Evolutionary conservation across 352 stramenopile species (phyloP).

Genomic region (Phytophthora melonis): DNA sequence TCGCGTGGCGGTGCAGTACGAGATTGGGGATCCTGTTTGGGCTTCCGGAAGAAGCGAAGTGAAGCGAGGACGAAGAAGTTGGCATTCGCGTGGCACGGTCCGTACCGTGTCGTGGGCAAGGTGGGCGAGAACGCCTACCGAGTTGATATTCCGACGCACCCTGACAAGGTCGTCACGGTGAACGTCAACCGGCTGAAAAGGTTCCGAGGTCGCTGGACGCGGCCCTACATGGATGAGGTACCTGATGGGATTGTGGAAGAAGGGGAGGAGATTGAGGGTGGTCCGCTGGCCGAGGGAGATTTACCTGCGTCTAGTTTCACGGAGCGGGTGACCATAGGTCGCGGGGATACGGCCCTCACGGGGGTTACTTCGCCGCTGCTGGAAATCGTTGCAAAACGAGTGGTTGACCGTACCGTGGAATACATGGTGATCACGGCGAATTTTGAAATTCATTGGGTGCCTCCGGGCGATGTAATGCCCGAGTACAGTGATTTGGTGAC

Average conservation of each 20-base stretch:
- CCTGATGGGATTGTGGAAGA: not conserved
- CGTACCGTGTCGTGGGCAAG: too few relatives aligned
- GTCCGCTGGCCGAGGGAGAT: not conserved
- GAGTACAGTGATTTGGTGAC: not conserved
- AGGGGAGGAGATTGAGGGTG: not conserved
- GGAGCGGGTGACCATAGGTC: not conserved
- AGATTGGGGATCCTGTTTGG: not conserved
- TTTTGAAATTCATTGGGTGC: conserved; percentile 8
- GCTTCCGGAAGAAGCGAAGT: too few relatives aligned
- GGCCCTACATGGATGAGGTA: conserved; percentile 3
- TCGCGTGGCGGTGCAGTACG: not conserved
- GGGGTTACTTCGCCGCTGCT: not conserved
- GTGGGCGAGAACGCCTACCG: conserved; percentile 4
- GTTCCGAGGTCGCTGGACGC: not conserved
- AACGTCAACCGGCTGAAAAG: conserved; percentile 13
- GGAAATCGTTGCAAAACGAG: not conserved
- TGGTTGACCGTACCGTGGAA: not conserved
- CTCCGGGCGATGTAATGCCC: not conserved
- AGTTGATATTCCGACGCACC: conserved; percentile 2
- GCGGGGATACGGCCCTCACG: not conserved
- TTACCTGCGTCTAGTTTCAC: not conserved
- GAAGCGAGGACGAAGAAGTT: too few relatives aligned
- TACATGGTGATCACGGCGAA: not conserved
- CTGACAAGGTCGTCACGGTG: conserved; percentile 7
- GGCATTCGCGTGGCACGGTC: too few relatives aligned